Percentiles rank a stretch among this genome's conserved stretches.
Conservation (phyloP, 192 early-diverging fungal species). For the Spinellus fusiger region DNA sequence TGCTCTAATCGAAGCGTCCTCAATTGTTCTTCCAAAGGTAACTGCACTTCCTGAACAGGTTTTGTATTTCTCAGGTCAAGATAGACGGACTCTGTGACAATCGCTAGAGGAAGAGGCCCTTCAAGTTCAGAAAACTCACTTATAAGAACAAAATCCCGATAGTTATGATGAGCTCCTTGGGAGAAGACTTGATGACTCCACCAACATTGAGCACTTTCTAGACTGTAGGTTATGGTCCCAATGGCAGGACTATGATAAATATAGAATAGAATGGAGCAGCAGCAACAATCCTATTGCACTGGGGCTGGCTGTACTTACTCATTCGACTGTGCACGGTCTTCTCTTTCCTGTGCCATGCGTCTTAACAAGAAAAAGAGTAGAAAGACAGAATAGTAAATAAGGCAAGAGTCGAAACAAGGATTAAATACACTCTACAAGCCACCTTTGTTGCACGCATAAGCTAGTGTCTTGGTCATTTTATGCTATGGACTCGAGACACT, state of each 20-base stretch:
- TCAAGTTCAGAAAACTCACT: constrained; percentile 50
- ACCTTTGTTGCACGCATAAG: no score
- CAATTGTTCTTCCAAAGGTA: not conserved
- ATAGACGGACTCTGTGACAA: constrained; percentile 22
- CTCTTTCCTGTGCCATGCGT: not conserved
- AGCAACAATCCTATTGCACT: not conserved
- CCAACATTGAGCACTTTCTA: constrained; percentile 9
- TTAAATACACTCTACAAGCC: no score
- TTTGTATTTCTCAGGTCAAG: constrained; percentile 17
- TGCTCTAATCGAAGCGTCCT: constrained; percentile 13
- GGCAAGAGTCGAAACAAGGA: not conserved
- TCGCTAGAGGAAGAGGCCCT: constrained; percentile 42
- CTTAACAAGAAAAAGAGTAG: no score
- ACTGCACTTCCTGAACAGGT: not conserved
- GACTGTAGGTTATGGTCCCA: no score
- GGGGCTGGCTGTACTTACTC: not conserved
- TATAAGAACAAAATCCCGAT: constrained; percentile 46
- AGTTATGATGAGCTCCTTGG: not conserved
- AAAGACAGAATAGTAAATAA: no score
- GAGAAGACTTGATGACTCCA: constrained; percentile 21
- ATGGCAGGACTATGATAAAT: not conserved
- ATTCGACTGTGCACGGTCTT: not conserved
- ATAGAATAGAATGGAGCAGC: constrained; percentile 4
- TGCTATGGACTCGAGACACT: no score
- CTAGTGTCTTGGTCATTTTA: no score